Conservation (phyloP, 208 protist genomes). For the Endotrypanum monterogeii region DNA sequence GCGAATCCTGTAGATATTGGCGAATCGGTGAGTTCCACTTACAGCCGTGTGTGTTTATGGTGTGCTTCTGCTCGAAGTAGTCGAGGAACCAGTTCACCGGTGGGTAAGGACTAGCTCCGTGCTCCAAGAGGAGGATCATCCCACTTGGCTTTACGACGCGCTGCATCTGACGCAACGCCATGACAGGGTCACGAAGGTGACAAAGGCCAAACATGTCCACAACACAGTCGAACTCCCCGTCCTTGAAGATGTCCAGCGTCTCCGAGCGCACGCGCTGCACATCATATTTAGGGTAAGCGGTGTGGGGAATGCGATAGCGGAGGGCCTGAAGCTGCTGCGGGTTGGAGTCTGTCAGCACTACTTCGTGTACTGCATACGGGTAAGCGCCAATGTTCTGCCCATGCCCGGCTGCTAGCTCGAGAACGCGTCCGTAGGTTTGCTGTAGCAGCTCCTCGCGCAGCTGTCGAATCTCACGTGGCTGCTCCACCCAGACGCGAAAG, state of each 20-base stretch:
- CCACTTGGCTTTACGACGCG: constrained; percentile 89
- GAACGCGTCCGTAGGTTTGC: constrained; percentile 81
- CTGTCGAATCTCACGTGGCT: constrained; percentile 79
- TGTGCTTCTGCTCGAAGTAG: constrained; percentile 80
- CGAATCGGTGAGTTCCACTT: constrained; percentile 86
- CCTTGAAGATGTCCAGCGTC: constrained; percentile 72
- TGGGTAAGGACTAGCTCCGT: constrained; percentile 81
- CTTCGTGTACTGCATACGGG: constrained; percentile 87
- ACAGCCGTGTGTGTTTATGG: constrained; percentile 86
- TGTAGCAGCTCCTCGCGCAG: constrained; percentile 86
- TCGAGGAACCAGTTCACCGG: constrained; percentile 89
- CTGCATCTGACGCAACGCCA: constrained; percentile 90
- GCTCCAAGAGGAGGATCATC: constrained; percentile 90
- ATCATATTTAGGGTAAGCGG: constrained; percentile 87
- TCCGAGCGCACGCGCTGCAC: constrained; percentile 82
- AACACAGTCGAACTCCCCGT: constrained; percentile 89
- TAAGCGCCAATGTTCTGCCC: constrained; percentile 92
- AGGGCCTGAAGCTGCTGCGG: constrained; percentile 85
- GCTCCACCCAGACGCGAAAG: constrained; percentile 86
- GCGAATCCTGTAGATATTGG: constrained; percentile 74
- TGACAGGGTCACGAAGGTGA: constrained; percentile 87
- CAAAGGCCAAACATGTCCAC: constrained; percentile 94
- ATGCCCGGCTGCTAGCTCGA: constrained; percentile 87
- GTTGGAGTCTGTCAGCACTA: constrained; percentile 85
- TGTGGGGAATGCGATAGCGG: constrained; percentile 78